Evolutionary conservation across 2,329 filamentous ascomycete species (phyloP).

Genomic region (Oidium heveae): DNA sequence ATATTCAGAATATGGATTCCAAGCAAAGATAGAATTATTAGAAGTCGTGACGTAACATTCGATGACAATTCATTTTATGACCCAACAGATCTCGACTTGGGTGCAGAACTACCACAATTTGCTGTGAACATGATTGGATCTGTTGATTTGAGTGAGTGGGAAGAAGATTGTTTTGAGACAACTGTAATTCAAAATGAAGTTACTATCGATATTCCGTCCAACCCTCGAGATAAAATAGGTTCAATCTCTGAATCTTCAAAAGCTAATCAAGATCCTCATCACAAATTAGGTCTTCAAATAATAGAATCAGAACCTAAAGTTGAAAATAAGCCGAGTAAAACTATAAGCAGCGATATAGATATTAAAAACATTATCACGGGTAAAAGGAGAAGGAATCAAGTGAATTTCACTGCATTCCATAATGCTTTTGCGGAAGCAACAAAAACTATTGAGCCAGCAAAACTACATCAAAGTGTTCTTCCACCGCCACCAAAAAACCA

Average conservation of each 20-base stretch:
- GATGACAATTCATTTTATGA: background rate
- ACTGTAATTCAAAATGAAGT: background rate
- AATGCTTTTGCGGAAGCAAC: background rate
- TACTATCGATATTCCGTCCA: background rate
- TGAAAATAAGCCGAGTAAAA: no score
- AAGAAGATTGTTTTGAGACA: no score
- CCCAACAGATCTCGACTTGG: background rate
- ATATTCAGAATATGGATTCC: background rate
- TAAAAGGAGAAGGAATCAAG: background rate
- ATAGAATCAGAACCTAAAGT: no score
- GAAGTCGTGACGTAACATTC: background rate
- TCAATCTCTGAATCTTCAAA: no score
- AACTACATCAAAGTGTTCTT: background rate
- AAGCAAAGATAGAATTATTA: background rate
- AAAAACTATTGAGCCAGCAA: background rate
- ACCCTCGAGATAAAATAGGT: no score
- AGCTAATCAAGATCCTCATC: background rate
- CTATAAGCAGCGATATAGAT: background rate
- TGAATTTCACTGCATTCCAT: background rate
- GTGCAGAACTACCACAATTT: background rate
- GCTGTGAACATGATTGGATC: background rate
- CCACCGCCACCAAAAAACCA: background rate
- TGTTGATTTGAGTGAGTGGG: background rate
- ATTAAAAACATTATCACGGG: background rate
- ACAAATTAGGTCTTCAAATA: no score